Percentiles rank a stretch among this genome's conserved stretches.
Conservation (phyloP, 2,329 filamentous ascomycete species). For the Microcyclospora tardicrescens region DNA sequence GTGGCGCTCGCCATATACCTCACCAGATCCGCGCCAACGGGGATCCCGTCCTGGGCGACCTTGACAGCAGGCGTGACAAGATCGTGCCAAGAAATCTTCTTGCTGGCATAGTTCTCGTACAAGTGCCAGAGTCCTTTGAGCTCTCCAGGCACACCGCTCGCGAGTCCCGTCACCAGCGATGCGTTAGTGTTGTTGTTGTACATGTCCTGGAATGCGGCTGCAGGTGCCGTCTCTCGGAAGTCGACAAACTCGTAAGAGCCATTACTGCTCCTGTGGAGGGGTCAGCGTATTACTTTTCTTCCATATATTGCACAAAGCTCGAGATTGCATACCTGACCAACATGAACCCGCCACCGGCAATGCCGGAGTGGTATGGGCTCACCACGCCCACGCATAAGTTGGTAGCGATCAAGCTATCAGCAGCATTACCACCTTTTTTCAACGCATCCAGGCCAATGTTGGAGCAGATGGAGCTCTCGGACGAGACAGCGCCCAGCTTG, state of each 20-base stretch:
- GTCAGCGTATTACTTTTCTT: too few relatives aligned
- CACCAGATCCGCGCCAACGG: conserved; percentile 59
- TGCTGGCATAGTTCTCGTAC: conserved; percentile 54
- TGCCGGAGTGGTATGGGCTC: conserved; percentile 44
- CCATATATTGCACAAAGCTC: too few relatives aligned
- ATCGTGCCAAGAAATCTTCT: conserved; percentile 36
- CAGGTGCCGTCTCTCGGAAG: conserved; percentile 79
- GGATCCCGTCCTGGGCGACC: conserved; percentile 62
- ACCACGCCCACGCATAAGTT: conserved; percentile 36
- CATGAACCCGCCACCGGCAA: conserved; percentile 87
- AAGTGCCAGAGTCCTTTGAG: conserved; percentile 67
- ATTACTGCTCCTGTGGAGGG: conserved; percentile 35
- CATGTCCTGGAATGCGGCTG: conserved; percentile 73
- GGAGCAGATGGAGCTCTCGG: conserved; percentile 32
- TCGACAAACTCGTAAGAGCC: conserved; percentile 80
- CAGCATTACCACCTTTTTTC: conserved; percentile 38
- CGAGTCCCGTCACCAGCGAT: conserved; percentile 40
- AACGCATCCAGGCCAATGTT: conserved; percentile 35
- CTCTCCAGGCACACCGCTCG: conserved; percentile 57
- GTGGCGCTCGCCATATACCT: conserved; percentile 53
- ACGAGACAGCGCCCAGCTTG: conserved; percentile 33
- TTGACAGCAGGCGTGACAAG: conserved; percentile 63
- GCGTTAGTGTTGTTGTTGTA: conserved; percentile 55
- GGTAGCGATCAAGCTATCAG: conserved; percentile 36
- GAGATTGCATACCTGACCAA: conserved; percentile 41